A percentile compares a stretch with the other conserved stretches of the same genome.
Evolutionary conservation across 2,329 filamentous ascomycete genomes (phyloP).

Genomic region (Ascochyta koolunga): DNA sequence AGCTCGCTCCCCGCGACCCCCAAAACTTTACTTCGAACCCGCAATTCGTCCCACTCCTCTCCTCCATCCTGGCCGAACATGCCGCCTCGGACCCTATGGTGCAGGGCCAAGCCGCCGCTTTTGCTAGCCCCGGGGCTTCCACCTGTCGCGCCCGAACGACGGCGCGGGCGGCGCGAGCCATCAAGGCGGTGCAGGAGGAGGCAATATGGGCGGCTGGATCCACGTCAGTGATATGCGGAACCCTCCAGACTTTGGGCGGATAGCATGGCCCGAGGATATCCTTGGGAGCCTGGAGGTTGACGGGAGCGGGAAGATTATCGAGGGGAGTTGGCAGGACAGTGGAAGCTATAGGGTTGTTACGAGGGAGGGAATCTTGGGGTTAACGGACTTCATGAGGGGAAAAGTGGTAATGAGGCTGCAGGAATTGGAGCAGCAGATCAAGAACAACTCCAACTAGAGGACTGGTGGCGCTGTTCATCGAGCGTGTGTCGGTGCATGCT

Average conservation of each 20-base stretch:
- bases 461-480: background rate
- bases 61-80: constrained; percentile 61
- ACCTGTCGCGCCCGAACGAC: constrained; percentile 51
- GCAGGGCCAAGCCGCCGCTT: constrained; percentile 64
- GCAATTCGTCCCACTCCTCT: constrained; percentile 61
- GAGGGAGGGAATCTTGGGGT: constrained; percentile 59
- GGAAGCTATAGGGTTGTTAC: constrained; percentile 68
- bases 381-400: constrained; percentile 32
- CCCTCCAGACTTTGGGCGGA: constrained; percentile 68
- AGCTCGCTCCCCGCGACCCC: constrained; percentile 61
- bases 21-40: constrained; percentile 63
- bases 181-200: constrained; percentile 64
- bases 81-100: constrained; percentile 63
- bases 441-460: constrained; percentile 16
- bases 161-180: constrained; percentile 62
- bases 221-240: constrained; percentile 66
- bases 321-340: constrained; percentile 65
- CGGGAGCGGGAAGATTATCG: constrained; percentile 61
- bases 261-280: constrained; percentile 70
- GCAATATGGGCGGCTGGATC: constrained; percentile 65
- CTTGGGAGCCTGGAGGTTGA: constrained; percentile 70
- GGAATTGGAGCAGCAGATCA: constrained; percentile 29
- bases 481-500: background rate
- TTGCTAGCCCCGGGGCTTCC: constrained; percentile 64
- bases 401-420: constrained; percentile 27